Base-by-base conservation (phyloP, 2,329 filamentous ascomycete species). In the Setomelanomma holmii region DNA sequence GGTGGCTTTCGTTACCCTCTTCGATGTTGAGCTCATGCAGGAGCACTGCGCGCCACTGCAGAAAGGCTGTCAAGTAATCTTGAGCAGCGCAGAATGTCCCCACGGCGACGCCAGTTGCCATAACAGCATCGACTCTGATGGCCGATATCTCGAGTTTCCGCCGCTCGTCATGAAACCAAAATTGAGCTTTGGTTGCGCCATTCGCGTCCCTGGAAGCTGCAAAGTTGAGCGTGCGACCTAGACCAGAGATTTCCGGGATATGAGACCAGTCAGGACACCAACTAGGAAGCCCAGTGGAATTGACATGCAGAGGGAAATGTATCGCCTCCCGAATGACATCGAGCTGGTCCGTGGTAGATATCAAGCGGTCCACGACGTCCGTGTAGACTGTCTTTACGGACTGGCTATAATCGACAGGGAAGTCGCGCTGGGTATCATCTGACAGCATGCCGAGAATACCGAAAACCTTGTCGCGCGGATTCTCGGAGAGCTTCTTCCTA, bases 211-310 rank as follows among this genome's bases (percentile, higher is more conserved):
- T 52, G 5, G 60, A 47, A 22, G 63, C 63, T 3, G 53, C 61
- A 49, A 74, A 75, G 5, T 49, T 20, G 2, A 52, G 51, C 0
- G 14, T 35, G 4, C 49, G 43, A 4, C 52, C 50, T 4, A 73
- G 45, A 5, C 64, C 49, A 5, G 53, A 55, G 0, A 55, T 49
- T 5, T 61, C 49, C 2, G 66, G 56, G 2, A 58, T 58, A 35
- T 73, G 62, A 0, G 72, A 75, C 73, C 74, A 77, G 52, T 76
- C 74, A 0, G 74, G 74, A 2, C 69, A 67, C 68, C 71, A 77
- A 0, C 61, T 67, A 1, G 74, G 75, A 4, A 77, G 49, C 11
- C 57, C 65, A 1, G 49, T 19, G 4, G 62, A 49, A 44, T 53
- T 64, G 2, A 53, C 60, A 34, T 70, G 61, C 1, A 55, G 34